These are phyloP conservation scores for Magnusiomyces clavatus DNA, from an alignment of 1,139 yeast genomes.

Conservation along the genomic window DNA sequence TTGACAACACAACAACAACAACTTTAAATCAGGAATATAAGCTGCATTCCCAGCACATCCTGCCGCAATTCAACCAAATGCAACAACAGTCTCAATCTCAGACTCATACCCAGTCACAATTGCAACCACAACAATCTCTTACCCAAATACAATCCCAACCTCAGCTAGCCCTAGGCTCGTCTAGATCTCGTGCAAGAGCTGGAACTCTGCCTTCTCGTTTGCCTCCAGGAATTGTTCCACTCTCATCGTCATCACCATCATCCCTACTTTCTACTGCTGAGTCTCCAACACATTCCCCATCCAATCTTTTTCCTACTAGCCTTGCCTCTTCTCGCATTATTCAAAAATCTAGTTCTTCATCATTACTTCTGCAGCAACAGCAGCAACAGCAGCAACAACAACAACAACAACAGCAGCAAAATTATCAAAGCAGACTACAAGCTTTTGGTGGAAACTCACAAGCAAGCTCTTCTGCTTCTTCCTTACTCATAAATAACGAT, in stretches of 20 bases:
- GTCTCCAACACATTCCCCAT: slow-evolving; percentile 14
- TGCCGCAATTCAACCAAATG: slow-evolving; percentile 5
- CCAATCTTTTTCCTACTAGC: slow-evolving; percentile 9
- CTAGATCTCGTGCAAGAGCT: slow-evolving; percentile 35
- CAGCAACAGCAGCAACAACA: slow-evolving; percentile 5
- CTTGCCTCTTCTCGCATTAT: not conserved
- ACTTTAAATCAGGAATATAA: no score
- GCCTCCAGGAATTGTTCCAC: slow-evolving; percentile 25
- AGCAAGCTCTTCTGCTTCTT: slow-evolving; percentile 15
- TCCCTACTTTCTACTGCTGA: slow-evolving; percentile 28
- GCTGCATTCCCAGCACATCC: slow-evolving; percentile 3
- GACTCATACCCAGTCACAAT: slow-evolving; percentile 13
- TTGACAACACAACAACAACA: no score
- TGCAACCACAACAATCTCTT: slow-evolving; percentile 8
- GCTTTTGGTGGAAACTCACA: slow-evolving; percentile 10
- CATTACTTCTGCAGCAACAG: slow-evolving; percentile 2
- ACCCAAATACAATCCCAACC: slow-evolving; percentile 3
- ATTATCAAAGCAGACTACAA: not conserved
- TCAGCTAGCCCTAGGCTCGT: slow-evolving; percentile 5
- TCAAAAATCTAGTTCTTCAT: not conserved
- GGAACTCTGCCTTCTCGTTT: slow-evolving; percentile 40
- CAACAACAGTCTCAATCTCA: slow-evolving; percentile 8
- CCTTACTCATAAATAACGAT: slow-evolving; percentile 9
- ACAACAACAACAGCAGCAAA: slow-evolving; percentile 11
- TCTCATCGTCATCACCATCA: slow-evolving; percentile 25